Base-by-base conservation (phyloP, 108 stramenopile genomes). In the Skeletonema menzelii region DNA sequence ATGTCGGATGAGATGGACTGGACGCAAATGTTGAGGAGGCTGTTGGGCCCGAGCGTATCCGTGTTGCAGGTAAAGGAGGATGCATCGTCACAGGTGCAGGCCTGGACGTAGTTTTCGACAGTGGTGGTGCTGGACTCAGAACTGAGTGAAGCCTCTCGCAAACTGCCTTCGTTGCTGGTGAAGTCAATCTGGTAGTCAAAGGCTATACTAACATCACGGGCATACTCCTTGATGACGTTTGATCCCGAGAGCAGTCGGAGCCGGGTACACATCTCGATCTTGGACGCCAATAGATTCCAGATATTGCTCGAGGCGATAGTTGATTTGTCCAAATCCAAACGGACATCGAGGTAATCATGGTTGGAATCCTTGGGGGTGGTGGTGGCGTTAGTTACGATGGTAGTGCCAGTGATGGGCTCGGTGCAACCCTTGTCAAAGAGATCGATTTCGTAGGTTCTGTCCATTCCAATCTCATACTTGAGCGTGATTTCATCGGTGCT, bases 141-240 rank as follows among this genome's bases (percentile, higher is more conserved):
- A 13, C 66, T 61, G 49, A 71, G 61, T 2, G 70, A 66, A 22
- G 56, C 66, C 13, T 56, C 27, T 42, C 42, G 55, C 59, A 60
- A 22, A 17, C 42, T 30, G 12, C 64, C 40, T 14, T 56, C 47
- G 32, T 59, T 49, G 15, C 59, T 37, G 14, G 31, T 32, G 31
- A 79, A 72, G 61, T 72, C 78, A 13, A 72, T 71, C 17, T 17
- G 20, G n/a, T 72, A 68, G 60, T 79, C 62, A 17, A 79, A 79
- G 5, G 56, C 13, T 24, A 72, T 63, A 10, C 44, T 24, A 34
- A 79, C 63, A 4, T 68, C 56, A n/a, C 60, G 28, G 32, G 30
- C 26, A 66, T 79, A 60, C 57, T 79, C 71, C 61, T 72, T 72
- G 66, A 79, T 72, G 66, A 79, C 59, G 22, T 35, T 55, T 19